Conservation (phyloP, 2,329 filamentous ascomycete genomes). For the Biscogniauxia mediterranea region DNA sequence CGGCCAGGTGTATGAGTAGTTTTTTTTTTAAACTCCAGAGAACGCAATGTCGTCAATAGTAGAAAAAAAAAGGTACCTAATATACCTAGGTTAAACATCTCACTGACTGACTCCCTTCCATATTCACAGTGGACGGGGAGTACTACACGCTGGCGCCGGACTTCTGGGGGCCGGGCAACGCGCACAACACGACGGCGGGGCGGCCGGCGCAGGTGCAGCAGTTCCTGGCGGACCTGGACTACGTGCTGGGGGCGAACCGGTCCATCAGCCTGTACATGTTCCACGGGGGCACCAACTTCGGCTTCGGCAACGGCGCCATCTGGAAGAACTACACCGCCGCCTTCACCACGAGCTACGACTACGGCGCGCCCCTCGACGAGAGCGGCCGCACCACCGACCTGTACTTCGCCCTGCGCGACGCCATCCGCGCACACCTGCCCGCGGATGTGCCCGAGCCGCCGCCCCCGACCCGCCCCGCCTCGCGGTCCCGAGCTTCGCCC, state of each 20-base stretch:
- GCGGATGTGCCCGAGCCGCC: constrained; percentile 35
- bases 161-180: constrained; percentile 40
- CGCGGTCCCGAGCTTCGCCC: constrained; percentile 35
- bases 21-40: too few relatives aligned
- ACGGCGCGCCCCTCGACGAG: constrained; percentile 49
- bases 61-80: too few relatives aligned
- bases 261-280: constrained; percentile 53
- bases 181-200: constrained; percentile 36
- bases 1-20: too few relatives aligned
- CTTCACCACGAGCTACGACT: constrained; percentile 49
- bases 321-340: constrained; percentile 40
- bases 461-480: constrained; percentile 32
- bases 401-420: constrained; percentile 40
- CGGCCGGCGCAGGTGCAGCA: constrained; percentile 22
- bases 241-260: constrained; percentile 37
- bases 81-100: too few relatives aligned
- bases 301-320: constrained; percentile 45
- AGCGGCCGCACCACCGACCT: constrained; percentile 45
- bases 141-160: constrained; percentile 47
- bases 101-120: too few relatives aligned
- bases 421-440: constrained; percentile 33
- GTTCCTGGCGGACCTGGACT: constrained; percentile 36
- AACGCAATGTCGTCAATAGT: too few relatives aligned
- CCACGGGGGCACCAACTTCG: constrained; percentile 52
- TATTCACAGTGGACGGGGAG: constrained; percentile 50